A percentile compares a stretch with the other conserved stretches of the same genome.
phyloP scores from a whole-genome alignment of 495 filamentous ascomycete species.

The Penicillium turbatum region DNA sequence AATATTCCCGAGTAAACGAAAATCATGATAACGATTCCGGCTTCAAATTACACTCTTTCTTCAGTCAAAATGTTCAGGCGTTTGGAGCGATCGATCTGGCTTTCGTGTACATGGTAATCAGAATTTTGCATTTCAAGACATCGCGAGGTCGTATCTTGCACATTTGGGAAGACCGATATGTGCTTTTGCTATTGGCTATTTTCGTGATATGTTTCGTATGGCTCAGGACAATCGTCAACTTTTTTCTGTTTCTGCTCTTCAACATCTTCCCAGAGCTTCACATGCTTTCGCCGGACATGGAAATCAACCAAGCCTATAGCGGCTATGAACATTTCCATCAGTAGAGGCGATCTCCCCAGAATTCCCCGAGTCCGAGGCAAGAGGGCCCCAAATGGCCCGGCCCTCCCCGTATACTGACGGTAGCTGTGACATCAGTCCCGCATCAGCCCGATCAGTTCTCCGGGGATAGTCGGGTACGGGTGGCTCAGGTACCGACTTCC shows the following conservation, averaged over 20 bases:
- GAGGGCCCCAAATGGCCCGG: constrained; percentile 27
- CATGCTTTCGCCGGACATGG: background rate
- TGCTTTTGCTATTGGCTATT: background rate
- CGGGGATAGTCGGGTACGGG: constrained; percentile 25
- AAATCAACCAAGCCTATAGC: constrained; percentile 10
- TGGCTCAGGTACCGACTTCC: background rate
- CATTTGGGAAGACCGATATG: background rate
- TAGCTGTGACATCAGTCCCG: constrained; percentile 47
- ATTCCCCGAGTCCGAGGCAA: constrained; percentile 35
- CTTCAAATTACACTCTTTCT: constrained; percentile 11
- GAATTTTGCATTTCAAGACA: constrained; percentile 23
- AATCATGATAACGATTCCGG: constrained; percentile 18
- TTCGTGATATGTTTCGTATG: background rate
- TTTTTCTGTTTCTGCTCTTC: background rate
- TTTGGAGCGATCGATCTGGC: constrained; percentile 13
- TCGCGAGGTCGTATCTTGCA: constrained; percentile 12
- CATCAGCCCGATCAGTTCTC: constrained; percentile 44
- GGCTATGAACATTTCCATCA: constrained; percentile 24
- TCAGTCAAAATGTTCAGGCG: constrained; percentile 11
- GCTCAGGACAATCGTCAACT: background rate
- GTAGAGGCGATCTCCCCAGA: constrained; percentile 17
- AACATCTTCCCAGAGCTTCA: background rate
- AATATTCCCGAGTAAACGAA: constrained; percentile 3
- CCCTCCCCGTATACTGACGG: constrained; percentile 32
- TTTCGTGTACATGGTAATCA: constrained; percentile 17